Evolutionary conservation across 306 rosid genomes (phyloP).

Genomic region (Calophaca sinica): DNA sequence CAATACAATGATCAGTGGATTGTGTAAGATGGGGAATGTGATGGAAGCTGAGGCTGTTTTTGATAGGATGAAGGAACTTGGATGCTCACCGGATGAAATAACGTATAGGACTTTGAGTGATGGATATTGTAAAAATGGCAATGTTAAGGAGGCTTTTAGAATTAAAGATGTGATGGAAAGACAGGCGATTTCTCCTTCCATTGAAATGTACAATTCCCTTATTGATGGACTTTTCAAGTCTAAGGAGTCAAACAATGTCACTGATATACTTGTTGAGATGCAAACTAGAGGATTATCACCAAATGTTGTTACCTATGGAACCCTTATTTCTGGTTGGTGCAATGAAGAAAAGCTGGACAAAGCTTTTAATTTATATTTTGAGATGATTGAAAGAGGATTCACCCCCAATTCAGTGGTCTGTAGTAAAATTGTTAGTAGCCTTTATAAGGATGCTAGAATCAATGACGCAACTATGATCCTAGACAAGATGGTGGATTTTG

Average conservation of each 20-base stretch:
- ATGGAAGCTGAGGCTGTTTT: slow-evolving; percentile 70
- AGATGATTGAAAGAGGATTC: slow-evolving; percentile 75
- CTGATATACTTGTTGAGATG: slow-evolving; percentile 70
- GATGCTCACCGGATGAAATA: slow-evolving; percentile 73
- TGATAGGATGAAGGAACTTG: slow-evolving; percentile 76
- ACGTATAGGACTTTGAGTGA: slow-evolving; percentile 76
- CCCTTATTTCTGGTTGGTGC: slow-evolving; percentile 90
- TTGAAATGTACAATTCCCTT: slow-evolving; percentile 87
- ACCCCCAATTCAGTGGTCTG: slow-evolving; percentile 64
- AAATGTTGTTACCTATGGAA: slow-evolving; percentile 71
- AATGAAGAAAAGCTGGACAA: slow-evolving; percentile 70
- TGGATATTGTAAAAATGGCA: slow-evolving; percentile 74
- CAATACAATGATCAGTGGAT: slow-evolving; percentile 79
- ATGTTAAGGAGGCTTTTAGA: slow-evolving; percentile 68
- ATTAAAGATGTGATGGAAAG: slow-evolving; percentile 68
- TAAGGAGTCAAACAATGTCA: slow-evolving; percentile 55
- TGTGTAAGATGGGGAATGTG: slow-evolving; percentile 82
- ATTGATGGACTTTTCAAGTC: slow-evolving; percentile 71
- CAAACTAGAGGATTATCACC: slow-evolving; percentile 67
- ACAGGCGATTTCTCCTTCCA: slow-evolving; percentile 58
- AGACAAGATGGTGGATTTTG: slow-evolving; percentile 69
- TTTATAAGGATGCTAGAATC: slow-evolving; percentile 65
- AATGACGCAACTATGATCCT: slow-evolving; percentile 76
- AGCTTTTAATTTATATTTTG: slow-evolving; percentile 70
- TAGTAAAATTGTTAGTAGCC: slow-evolving; percentile 78